Evolutionary conservation across 306 rosid genomes (phyloP), one percentile per base, ranked within the genome.

Genomic region (Cicer cuneatum): DNA sequence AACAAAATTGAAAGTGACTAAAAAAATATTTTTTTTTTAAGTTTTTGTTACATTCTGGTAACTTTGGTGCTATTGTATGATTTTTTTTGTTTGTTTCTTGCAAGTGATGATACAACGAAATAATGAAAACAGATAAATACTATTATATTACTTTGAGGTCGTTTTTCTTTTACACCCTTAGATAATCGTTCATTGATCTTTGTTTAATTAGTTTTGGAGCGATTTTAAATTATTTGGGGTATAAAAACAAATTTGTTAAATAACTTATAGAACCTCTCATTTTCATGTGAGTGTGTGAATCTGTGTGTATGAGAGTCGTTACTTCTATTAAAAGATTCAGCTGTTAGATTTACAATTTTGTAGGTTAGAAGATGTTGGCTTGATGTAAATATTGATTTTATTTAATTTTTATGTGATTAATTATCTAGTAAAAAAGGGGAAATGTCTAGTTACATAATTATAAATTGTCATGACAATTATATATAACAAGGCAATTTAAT

Each of bases 311-410:
- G 6, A 7, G 37, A 54, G 37, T 54, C 11, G 7, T 54, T 54
- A 15, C 13, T 45, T 33, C n/a, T 10, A 46, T 41, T 38, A 74
- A 48, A 58, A 74, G 60, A 11, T 62, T 73, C 54, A 49, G 35
- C 33, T 5, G 8, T 51, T 51, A 15, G 71, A 33, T 41, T 64
- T 40, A 38, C 21, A 14, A n/a, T 38, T 35, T 13, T 37, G 16
- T 2, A n/a, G 66, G 61, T 45, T 45, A 40, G 0, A 40, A 40
- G 7, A 40, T 7, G 7, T 40, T 40, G 1, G 43, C 1, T 40
- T 40, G 43, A 40, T 40, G 7, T 40, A 40, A 40, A 40, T 40
- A 40, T 40, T 8, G 9, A 2, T 40, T 40, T 40, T 7, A 40
- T 1, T 6, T 40, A 40, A 8, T 40, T 40, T 39, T 39, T 39